Evolutionary conservation across 352 stramenopile genomes (phyloP), one percentile per base, ranked within the genome.

Genomic region (Phytophthora aleatoria): DNA sequence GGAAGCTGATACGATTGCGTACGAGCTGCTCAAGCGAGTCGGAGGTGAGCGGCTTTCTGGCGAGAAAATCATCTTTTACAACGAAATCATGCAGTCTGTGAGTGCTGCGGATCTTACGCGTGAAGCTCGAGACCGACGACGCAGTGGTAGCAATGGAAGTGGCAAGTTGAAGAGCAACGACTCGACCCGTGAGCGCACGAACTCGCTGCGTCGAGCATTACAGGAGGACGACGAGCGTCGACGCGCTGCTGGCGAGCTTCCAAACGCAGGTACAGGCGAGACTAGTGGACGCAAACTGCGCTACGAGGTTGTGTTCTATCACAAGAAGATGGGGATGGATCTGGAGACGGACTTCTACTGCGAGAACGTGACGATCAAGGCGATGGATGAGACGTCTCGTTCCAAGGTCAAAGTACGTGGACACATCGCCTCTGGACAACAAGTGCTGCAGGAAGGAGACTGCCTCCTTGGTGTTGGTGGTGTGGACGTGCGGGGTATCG

Each of bases 21-120:
- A 95, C 52, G 85, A 95, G 52, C 54, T 96, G 57, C 72, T 96
- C 8, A 90, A 87, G 60, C 82, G 85, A 36, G 91, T 87, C 0
- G 85, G 82, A 2, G 86, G 86, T 6, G 50, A 76, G 7, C 85
- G 84, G 47, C 52, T 95, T 3, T 88, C 81, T 1, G 74, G 80
- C 3, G 87, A 95, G 58, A 95, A 96, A 59, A 93, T 96, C 57
- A 85, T 96, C 43, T 96, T 93, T 50, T 94, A 95, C 73, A 89
- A 91, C 49, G 85, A 94, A 63, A 84, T 96, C 48, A 64, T 94
- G 27, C 89, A 96, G 65, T 90, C 70, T 1, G 81, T 95, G 3
- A 71, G 76, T 11, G 87, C 77, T 3, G 80, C 83, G 2, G 85
- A 95, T 64, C 61, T 96, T 41, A 91, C 85, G 26, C 79, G 87